Conservation (phyloP, 495 filamentous ascomycete species). For the Arthonia radiata region DNA sequence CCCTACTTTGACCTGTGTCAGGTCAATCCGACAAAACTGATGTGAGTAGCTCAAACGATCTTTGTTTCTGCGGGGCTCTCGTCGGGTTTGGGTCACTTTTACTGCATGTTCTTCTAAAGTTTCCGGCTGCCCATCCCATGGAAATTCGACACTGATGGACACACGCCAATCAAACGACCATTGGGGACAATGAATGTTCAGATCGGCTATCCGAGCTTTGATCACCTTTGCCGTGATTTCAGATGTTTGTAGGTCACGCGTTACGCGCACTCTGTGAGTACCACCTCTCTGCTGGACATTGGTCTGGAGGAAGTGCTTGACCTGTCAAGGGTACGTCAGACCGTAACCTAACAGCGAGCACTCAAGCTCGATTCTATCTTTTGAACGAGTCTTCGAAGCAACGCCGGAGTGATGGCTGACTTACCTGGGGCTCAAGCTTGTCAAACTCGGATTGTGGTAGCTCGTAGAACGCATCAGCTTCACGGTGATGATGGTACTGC, state of each 20-base stretch:
- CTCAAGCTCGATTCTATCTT: too few species aligned
- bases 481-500: slow-evolving; percentile 53
- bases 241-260: slow-evolving; percentile 45
- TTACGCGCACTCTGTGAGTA: slow-evolving; percentile 54
- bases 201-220: slow-evolving; percentile 64
- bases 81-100: slow-evolving; percentile 13
- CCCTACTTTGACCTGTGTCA: slow-evolving; percentile 50
- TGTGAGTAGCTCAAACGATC: slow-evolving; percentile 78
- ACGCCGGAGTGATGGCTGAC: too few species aligned
- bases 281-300: slow-evolving; percentile 21
- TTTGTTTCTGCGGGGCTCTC: slow-evolving; percentile 42
- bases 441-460: slow-evolving; percentile 28
- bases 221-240: slow-evolving; percentile 61
- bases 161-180: slow-evolving; percentile 62
- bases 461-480: slow-evolving; percentile 62
- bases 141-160: slow-evolving; percentile 70
- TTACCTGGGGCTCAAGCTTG: slow-evolving; percentile 22
- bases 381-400: too few species aligned
- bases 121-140: slow-evolving; percentile 38
- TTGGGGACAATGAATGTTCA: slow-evolving; percentile 51
- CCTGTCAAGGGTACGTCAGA: too few species aligned
- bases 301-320: too few species aligned
- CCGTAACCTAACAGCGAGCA: too few species aligned
- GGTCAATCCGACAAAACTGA: slow-evolving; percentile 59
- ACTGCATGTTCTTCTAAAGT: slow-evolving; percentile 12